Evolutionary conservation across 495 filamentous ascomycete species (phyloP), one percentile per base, ranked within the genome.

Genomic region (Pyrenula aspistea): DNA sequence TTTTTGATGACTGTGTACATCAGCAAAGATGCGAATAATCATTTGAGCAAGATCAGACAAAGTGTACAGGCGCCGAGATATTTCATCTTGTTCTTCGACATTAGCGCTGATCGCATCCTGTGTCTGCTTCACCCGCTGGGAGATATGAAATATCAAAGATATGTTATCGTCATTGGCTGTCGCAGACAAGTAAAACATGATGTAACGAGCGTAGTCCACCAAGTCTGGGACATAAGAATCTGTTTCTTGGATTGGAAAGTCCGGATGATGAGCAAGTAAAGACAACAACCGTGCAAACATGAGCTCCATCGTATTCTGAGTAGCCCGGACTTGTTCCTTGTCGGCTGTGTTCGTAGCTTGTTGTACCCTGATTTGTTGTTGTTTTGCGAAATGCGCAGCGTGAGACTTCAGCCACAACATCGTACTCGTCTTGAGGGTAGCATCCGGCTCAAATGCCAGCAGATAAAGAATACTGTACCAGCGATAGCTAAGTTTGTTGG

Each of bases 211-310:
- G 63, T 92, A 87, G 64, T 95, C 89, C 20, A 81, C 71, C 51
- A 96, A 69, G 53, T 92, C 87, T 3, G 79, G 83, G 2, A 82
- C 66, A 47, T 83, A 77, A 0, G 76, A 74, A n/a, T 75, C 74
- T 22, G 73, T 20, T 22, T 71, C 65, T 15, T 69, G 63, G 10
- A 71, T 65, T 22, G 74, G 74, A 66, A 92, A 99, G 67, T 99
- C 94, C 1, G 91, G 93, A 68, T 99, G 93, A 65, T 97, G 93
- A 12, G 92, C 91, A 19, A 97, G 81, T 22, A 96, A 73, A 47
- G 88, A 93, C 48, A 97, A 69, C 12, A 97, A 77, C 21, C 93
- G 85, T 15, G 88, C 79, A 67, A 99, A 88, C n/a, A 87, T 75
- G 15, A 83, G 75, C 68, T 97, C 94, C 76, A 97, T 85, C 8